Evolutionary conservation across 2,329 filamentous ascomycete species (phyloP), one percentile per base, ranked within the genome.

Genomic region (Sporothrix phasma): DNA sequence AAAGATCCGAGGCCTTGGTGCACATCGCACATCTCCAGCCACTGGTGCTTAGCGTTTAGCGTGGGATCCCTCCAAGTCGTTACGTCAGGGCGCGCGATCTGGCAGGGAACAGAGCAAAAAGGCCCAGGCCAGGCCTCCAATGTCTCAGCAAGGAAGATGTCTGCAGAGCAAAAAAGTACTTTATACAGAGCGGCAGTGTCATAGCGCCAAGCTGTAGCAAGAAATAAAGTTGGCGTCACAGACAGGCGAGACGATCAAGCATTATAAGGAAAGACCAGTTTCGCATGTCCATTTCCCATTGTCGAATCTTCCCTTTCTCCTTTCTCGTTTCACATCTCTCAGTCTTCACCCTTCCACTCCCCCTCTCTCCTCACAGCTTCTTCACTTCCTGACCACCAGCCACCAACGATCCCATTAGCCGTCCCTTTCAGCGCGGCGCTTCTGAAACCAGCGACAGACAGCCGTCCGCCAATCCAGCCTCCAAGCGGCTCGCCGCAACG

Each of bases 361-460:
- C 26, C n/a, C 37, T 58, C 17, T 39, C 11, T 31, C 26, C n/a
- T 7, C 7, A 24, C 17, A n/a, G 29, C 8, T 10, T 15, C 22
- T 10, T 39, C 39, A 11, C 24, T n/a, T n/a, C n/a, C n/a, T 22
- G 37, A 29, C 58, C 58, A n/a, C 45, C 56, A 26, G 15, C 26
- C 56, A 17, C 39, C 56, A 4, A 17, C 47, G 47, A 56, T 29
- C 10, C 29, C 51, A 60, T 45, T 41, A 60, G 51, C 19, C 11
- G 26, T 19, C 6, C 45, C 47, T 24, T 62, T 54, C 47, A 53
- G 29, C 26, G 56, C 39, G 56, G 67, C 67, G 67, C 64, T 41
- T 65, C 64, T 67, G 67, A 68, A 68, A 68, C 67, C n/a, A 45
- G 24, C 43, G 10, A 47, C 60, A 54, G n/a, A 10, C 53, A 29